phyloP scores from a whole-genome alignment of 495 filamentous ascomycete species.

The Lineolata rhizophorae region DNA sequence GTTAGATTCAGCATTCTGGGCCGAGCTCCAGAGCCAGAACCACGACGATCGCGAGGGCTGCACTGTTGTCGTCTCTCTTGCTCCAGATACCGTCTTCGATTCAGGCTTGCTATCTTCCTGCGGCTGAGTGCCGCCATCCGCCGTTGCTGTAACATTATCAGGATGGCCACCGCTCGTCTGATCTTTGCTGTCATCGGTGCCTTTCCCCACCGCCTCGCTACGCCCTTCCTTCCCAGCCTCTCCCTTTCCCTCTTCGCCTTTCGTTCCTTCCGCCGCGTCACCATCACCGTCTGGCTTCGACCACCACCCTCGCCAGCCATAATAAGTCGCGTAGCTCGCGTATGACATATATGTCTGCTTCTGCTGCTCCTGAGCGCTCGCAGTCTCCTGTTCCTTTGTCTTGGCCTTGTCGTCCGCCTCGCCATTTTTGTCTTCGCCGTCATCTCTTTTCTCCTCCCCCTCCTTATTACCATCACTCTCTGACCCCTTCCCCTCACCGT shows the following conservation, averaged over 20 bases:
- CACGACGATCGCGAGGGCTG: conserved; percentile 12
- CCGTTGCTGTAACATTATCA: too few species aligned
- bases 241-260: conserved; percentile 4
- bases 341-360: too few species aligned
- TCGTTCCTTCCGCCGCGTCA: conserved; percentile 10
- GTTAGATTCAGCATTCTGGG: conserved; percentile 14
- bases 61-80: not conserved
- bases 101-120: too few species aligned
- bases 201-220: conserved; percentile 5
- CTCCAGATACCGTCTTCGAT: too few species aligned
- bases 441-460: not conserved
- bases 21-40: conserved; percentile 19
- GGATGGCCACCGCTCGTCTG: too few species aligned
- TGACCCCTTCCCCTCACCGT: not conserved
- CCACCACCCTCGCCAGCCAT: conserved; percentile 20
- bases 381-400: too few species aligned
- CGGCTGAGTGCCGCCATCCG: too few species aligned
- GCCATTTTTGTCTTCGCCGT: too few species aligned
- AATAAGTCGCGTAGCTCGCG: too few species aligned
- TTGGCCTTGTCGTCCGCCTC: too few species aligned
- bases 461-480: conserved; percentile 2
- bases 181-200: conserved; percentile 13
- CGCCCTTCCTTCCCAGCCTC: conserved; percentile 4
- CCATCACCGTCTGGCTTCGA: conserved; percentile 15
- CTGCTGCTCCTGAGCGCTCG: too few species aligned